Evolutionary conservation across 805 yeast species (phyloP), one percentile per base, ranked within the genome.

Genomic region (Myxozyma udenii): DNA sequence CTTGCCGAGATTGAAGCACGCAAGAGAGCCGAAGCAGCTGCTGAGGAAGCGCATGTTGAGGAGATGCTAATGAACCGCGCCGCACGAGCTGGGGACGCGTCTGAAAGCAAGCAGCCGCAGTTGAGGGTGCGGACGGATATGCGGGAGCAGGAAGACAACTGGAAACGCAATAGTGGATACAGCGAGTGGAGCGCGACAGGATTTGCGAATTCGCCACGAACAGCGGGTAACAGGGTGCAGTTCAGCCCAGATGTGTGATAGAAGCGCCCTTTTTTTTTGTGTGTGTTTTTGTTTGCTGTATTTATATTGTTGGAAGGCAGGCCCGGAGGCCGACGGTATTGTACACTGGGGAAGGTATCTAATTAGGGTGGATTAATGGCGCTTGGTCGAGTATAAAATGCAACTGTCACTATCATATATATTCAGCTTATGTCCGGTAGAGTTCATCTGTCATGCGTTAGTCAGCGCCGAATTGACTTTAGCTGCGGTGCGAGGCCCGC

Each of bases 1-100:
- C 14, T 65, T 19, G 43, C 43, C 22, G 33, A n/a, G 44, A 33
- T 22, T 24, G 51, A 35, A 21, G 46, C 43, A 9, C 30, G 14
- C 35, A 21, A 32, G 22, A 32, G 24, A 14, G 44, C 38, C 9
- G 36, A 23, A 16, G 42, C 28, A 5, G 23, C 35, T 32, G 50
- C 41, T 12, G 43, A 42, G 26, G 43, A 48, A 32, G 33, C 33
- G 14, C 33, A 14, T 28, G 12, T 9, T 39, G 50, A 32, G 21
- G 22, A 33, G 40, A 46, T 41, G 39, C 14, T n/a, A 16, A 41
- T 42, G n/a, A 41, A 4, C 16, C 28, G 7, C 41, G 14, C 9
- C 14, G 9, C 33, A 28, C 33, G 33, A 9, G 33, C 33, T 9
- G 14, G 14, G 9, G 33, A 9, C 33, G 9, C 33, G 14, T 28